phyloP scores from a whole-genome alignment of 2,329 filamentous ascomycete species.

The Hypoxylon rubiginosum region DNA sequence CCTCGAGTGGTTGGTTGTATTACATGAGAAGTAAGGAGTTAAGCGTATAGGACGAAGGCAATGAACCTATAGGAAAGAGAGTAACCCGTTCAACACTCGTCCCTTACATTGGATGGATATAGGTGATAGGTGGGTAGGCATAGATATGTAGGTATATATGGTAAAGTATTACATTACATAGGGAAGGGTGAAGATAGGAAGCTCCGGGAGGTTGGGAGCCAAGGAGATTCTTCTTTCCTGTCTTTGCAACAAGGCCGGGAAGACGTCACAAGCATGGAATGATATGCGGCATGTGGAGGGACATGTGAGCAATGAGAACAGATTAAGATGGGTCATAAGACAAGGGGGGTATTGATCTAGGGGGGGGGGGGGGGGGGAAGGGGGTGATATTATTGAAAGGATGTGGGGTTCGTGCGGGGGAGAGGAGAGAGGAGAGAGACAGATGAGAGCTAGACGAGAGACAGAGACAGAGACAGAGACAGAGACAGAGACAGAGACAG shows the following conservation, averaged over 20 bases:
- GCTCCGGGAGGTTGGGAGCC: neutral
- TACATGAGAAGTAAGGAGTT: neutral
- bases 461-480: too few species aligned
- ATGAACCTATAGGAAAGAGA: neutral
- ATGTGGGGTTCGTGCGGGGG: constrained; percentile 11
- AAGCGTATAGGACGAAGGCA: neutral
- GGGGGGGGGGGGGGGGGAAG: neutral
- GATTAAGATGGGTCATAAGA: constrained; percentile 33
- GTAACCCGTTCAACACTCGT: neutral
- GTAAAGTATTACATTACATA: neutral
- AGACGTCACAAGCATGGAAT: constrained; percentile 35
- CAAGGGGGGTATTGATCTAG: neutral
- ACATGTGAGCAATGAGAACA: constrained; percentile 36
- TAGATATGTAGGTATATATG: neutral
- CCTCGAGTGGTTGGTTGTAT: neutral
- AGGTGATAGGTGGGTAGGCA: neutral
- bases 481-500: too few species aligned
- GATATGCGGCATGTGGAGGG: constrained; percentile 12
- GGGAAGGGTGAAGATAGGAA: neutral
- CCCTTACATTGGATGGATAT: neutral
- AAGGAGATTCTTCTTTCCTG: neutral
- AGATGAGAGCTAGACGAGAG: too few species aligned
- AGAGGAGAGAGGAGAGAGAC: too few species aligned
- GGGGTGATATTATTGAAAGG: neutral
- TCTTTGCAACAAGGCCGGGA: neutral